Percentiles rank a stretch among this genome's conserved stretches.
phyloP scores from a whole-genome alignment of 1,139 yeast species.

The Kodamaea ohmeri region DNA sequence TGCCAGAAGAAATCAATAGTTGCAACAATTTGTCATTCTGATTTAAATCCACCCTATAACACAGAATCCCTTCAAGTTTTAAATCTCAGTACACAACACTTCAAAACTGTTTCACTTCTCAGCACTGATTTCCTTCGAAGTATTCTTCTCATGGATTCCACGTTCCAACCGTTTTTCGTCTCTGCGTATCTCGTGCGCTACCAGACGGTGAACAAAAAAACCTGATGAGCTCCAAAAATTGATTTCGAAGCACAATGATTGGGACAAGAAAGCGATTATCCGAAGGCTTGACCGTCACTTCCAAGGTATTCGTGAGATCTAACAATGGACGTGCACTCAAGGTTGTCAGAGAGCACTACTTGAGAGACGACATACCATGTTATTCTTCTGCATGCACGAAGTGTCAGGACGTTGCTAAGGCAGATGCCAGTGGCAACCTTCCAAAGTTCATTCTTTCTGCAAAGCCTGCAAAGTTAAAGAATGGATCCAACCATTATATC shows the following conservation, averaged over 20 bases:
- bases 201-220: constrained; percentile 2
- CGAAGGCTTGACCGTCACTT: constrained; percentile 69
- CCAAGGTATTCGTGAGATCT: constrained; percentile 89
- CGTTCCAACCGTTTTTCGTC: no score
- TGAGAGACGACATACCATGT: constrained; percentile 91
- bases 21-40: no score
- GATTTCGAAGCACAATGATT: constrained; percentile 5
- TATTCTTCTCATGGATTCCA: no score
- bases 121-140: no score
- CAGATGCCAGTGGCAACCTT: constrained; percentile 54
- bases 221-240: not conserved
- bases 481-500: constrained; percentile 59
- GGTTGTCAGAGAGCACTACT: constrained; percentile 89
- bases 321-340: constrained; percentile 88
- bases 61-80: no score
- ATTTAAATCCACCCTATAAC: no score
- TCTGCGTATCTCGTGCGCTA: no score
- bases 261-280: constrained; percentile 43
- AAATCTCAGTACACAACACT: no score
- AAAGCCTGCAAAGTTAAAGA: constrained; percentile 42
- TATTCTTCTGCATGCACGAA: constrained; percentile 65
- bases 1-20: no score
- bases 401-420: constrained; percentile 57
- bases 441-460: constrained; percentile 52
- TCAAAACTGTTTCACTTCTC: no score